phyloP scores from a whole-genome alignment of 306 rosid species.

The Cucumis sativus region Cucumber_9930_V3 NC_026656.2:15121001-15121500 shows the following conservation, averaged over 20 bases:
- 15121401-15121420: neutral
- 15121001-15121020: slow-evolving; percentile 30
- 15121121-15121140: slow-evolving; percentile 29
- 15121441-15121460: slow-evolving; percentile 39
- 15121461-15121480: slow-evolving; percentile 88
- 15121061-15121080: slow-evolving; percentile 45
- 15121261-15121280: slow-evolving; percentile 26
- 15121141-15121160: slow-evolving; percentile 36
- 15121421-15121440: slow-evolving; percentile 26
- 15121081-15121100: slow-evolving; percentile 32
- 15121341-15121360: slow-evolving; percentile 43
- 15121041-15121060: slow-evolving; percentile 41
- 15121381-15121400: slow-evolving; percentile 11
- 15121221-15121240: slow-evolving; percentile 26
- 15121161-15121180: slow-evolving; percentile 35
- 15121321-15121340: slow-evolving; percentile 29
- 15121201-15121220: slow-evolving; percentile 19
- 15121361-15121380: slow-evolving; percentile 31
- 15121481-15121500: slow-evolving; percentile 65
- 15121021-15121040: slow-evolving; percentile 31
- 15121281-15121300: slow-evolving; percentile 27
- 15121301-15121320: slow-evolving; percentile 32
- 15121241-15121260: slow-evolving; percentile 34
- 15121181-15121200: slow-evolving; percentile 22
- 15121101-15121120: slow-evolving; percentile 46